phyloP scores from a whole-genome alignment of 2,329 filamentous ascomycete genomes.

The Scytalidium lignicola region DNA sequence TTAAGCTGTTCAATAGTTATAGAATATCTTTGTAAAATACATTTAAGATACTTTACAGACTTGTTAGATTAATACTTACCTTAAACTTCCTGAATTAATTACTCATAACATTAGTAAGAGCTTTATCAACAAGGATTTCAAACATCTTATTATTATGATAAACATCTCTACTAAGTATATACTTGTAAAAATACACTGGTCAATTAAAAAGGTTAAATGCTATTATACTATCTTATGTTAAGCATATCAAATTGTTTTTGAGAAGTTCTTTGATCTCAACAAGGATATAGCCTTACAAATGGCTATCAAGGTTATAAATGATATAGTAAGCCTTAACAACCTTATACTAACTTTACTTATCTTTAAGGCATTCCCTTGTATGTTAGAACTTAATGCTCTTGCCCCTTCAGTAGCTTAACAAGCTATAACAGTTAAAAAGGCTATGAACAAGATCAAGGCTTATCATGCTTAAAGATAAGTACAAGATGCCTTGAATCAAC shows the following conservation, averaged over 20 bases:
- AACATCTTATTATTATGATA: neutral
- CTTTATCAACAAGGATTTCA: constrained; percentile 7
- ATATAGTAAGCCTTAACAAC: constrained; percentile 3
- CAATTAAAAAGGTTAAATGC: constrained; percentile 3
- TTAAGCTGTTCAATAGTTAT: too few relatives aligned
- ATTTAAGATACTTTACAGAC: constrained; percentile 1
- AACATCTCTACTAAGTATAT: constrained; percentile 1
- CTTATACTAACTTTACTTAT: constrained; percentile 8
- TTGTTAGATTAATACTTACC: constrained; percentile 7
- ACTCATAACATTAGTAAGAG: neutral
- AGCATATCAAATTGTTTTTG: constrained; percentile 5
- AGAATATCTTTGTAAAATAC: too few relatives aligned
- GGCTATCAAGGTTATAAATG: constrained; percentile 10
- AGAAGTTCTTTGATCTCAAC: constrained; percentile 2
- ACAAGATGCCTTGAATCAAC: constrained; percentile 1
- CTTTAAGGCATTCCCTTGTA: constrained; percentile 6
- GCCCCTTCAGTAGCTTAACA: neutral
- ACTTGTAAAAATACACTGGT: constrained; percentile 3
- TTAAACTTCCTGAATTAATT: constrained; percentile 1
- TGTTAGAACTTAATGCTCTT: neutral
- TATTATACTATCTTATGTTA: constrained; percentile 4
- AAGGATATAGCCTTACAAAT: constrained; percentile 8
- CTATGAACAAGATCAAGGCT: constrained; percentile 4
- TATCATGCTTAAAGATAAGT: constrained; percentile 1
- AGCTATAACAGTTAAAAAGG: constrained; percentile 1